A percentile compares a stretch with the other conserved stretches of the same genome.
Conservation (phyloP, 2,329 filamentous ascomycete species). For the Cytospora piceae region DNA sequence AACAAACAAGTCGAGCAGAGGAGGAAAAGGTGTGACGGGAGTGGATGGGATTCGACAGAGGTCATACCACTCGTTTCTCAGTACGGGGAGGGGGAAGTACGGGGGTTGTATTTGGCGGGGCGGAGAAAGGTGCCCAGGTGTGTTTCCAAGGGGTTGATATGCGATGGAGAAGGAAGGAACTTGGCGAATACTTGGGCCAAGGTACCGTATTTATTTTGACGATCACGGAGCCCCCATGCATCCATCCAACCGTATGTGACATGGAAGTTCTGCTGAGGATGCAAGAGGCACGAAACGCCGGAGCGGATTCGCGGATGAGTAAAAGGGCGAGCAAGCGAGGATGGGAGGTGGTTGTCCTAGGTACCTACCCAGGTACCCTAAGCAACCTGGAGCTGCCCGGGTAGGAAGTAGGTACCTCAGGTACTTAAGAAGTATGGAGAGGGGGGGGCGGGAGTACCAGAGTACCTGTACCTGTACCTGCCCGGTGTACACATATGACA, state of each 20-base stretch:
- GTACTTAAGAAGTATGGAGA: too few relatives aligned
- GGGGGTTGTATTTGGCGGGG: not conserved
- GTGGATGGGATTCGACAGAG: not conserved
- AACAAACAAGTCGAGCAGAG: not conserved
- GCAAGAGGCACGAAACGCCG: conserved; percentile 4
- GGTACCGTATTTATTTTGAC: conserved; percentile 18
- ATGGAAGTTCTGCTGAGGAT: not conserved
- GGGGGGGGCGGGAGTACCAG: not conserved
- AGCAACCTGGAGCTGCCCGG: too few relatives aligned
- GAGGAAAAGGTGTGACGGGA: conserved; percentile 2
- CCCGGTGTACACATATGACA: not conserved
- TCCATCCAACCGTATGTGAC: not conserved
- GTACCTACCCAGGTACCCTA: too few relatives aligned
- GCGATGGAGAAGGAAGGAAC: conserved; percentile 9
- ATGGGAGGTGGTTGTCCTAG: too few relatives aligned
- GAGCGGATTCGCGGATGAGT: conserved; percentile 9
- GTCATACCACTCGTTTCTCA: not conserved
- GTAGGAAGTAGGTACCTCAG: too few relatives aligned
- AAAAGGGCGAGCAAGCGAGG: not conserved
- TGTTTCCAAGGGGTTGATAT: not conserved
- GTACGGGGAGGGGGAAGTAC: not conserved
- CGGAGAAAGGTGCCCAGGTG: not conserved
- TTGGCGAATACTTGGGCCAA: conserved; percentile 22
- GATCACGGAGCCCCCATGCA: conserved; percentile 3
- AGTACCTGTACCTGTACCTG: not conserved